phyloP scores from a whole-genome alignment of 441 rosid genomes.

The Rhodomyrtus psidioides region DNA sequence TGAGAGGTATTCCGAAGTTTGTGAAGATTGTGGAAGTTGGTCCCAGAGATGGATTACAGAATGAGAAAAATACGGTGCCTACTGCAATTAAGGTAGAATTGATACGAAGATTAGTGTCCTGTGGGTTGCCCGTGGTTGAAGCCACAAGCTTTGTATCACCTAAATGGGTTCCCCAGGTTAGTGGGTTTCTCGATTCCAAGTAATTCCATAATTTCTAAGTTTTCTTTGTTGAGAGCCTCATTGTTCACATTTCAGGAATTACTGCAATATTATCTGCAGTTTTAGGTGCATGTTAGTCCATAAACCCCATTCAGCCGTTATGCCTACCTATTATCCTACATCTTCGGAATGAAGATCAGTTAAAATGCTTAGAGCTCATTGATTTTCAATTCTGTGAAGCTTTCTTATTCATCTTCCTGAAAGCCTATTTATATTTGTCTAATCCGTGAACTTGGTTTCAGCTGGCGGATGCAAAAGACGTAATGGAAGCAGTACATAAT shows the following conservation, averaged over 20 bases:
- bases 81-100: slow-evolving; percentile 78
- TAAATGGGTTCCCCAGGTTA: slow-evolving; percentile 98
- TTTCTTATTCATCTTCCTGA: background rate
- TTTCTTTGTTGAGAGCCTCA: background rate
- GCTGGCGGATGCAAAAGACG: slow-evolving; percentile 95
- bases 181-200: background rate
- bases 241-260: background rate
- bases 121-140: slow-evolving; percentile 83
- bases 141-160: slow-evolving; percentile 99
- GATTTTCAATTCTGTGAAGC: background rate
- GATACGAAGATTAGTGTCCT: slow-evolving; percentile 63
- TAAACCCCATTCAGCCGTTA: background rate
- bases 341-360: background rate
- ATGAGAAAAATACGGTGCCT: slow-evolving; percentile 82
- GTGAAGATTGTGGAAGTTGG: slow-evolving; percentile 99
- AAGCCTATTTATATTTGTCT: background rate
- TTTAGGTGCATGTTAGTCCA: background rate
- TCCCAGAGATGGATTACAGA: slow-evolving; percentile 96
- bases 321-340: background rate
- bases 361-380: background rate
- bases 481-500: slow-evolving; percentile 58
- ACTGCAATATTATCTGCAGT: background rate
- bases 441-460: slow-evolving; percentile 15
- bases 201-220: background rate
- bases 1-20: slow-evolving; percentile 58